A percentile compares a stretch with the other conserved stretches of the same genome.
Conservation (phyloP, 805 yeast genomes). For the Deakozyma indianensis region DNA sequence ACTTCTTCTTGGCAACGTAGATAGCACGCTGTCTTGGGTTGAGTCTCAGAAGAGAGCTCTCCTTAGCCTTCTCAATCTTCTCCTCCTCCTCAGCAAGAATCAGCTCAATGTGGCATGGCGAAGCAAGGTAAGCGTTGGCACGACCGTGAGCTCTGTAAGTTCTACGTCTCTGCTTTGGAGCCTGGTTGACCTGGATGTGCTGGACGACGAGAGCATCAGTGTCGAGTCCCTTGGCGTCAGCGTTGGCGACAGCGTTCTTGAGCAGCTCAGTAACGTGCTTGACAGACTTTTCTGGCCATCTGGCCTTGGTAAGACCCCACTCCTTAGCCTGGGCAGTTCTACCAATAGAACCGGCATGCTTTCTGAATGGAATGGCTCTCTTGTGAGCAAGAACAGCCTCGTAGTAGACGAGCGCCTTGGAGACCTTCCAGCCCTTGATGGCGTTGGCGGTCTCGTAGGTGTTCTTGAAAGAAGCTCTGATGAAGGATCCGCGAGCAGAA, state of each 20-base stretch:
- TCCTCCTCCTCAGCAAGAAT: constrained; percentile 92
- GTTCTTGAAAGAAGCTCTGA: constrained; percentile 99
- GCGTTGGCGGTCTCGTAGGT: constrained; percentile 99
- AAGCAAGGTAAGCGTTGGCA: constrained; percentile 97
- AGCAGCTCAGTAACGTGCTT: constrained; percentile 88
- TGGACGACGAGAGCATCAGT: constrained; percentile 84
- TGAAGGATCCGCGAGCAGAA: constrained; percentile 98
- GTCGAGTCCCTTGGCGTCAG: constrained; percentile 98
- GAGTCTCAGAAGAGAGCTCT: constrained; percentile 51
- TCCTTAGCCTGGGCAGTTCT: constrained; percentile 99
- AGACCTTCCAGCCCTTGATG: constrained; percentile 93
- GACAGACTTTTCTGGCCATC: constrained; percentile 99
- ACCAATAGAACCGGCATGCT: constrained; percentile 92
- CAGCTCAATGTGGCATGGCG: constrained; percentile 98
- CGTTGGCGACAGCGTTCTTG: constrained; percentile 97
- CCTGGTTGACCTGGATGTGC: constrained; percentile 99
- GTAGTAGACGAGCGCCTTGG: constrained; percentile 91
- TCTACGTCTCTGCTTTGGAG: constrained; percentile 99
- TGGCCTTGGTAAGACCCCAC: constrained; percentile 98
- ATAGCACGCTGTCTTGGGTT: constrained; percentile 55
- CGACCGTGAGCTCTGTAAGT: constrained; percentile 99
- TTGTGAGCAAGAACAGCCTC: constrained; percentile 93
- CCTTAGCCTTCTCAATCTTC: constrained; percentile 82
- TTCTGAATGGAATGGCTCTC: constrained; percentile 99
- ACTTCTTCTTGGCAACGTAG: constrained; percentile 39